Base-by-base conservation (phyloP, 352 stramenopile genomes). In the Phytophthora sojae region DNA sequence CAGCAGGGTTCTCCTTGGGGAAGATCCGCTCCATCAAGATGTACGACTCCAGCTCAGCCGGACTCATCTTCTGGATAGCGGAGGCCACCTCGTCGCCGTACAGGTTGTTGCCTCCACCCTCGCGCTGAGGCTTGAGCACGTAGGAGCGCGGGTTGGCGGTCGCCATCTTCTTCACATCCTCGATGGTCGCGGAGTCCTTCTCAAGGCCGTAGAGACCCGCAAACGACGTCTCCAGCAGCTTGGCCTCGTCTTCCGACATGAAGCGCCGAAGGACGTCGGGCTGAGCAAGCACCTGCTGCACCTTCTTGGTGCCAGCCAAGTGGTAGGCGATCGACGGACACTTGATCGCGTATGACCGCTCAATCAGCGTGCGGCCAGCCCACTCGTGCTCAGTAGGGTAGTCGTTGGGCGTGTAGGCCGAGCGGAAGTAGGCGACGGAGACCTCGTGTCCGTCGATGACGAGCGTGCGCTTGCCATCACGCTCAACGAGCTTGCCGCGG, bases 11-110 rank as follows among this genome's bases (percentile, higher is more conserved):
- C 61, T 91, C 83, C 50, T 92, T 88, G 4, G 97, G 97, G 49
- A 98, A 97, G 61, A 99, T 98, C 11, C 96, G 92, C 77, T 98
- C 83, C 97, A 99, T 99, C 32, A 99, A 78, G 67, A 99, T 99
- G 78, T 90, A 95, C 45, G 89, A 93, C 64, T 92, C 90, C 21
- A 95, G 81, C 59, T 98, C 91, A 2, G 83, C 69, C 0, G 79
- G 74, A 1, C 73, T 88, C 77, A 96, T 88, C 37, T 67, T 89
- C 67, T 86, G 61, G 35, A 99, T 86, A 21, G 94, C 95, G 3
- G 85, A 51, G 11, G 86, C 85, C 19, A 99, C 82, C 21, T 99
- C 83, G 19, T 97, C 81, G 11, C 96, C 97, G 73, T 99, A 99
- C 53, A 99, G 82, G 66, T 99, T 99, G 79, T 99, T 99, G 26